These are phyloP conservation scores for Licmophora abbreviata DNA, from an alignment of 108 stramenopile genomes.

Conservation along the genomic window DNA sequence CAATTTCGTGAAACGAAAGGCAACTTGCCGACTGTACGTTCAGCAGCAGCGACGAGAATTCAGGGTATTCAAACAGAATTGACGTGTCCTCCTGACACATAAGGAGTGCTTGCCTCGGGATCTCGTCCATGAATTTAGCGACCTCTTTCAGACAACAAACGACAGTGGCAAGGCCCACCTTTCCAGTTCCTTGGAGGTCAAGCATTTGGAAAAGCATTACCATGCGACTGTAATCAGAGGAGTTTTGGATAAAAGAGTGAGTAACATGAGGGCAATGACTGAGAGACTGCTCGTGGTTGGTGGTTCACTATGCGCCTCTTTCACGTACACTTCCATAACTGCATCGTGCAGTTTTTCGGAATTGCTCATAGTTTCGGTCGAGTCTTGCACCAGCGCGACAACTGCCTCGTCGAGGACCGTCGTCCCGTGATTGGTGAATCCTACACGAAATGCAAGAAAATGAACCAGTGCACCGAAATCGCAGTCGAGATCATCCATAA, in stretches of 20 bases:
- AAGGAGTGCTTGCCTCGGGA: not conserved
- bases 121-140: slow-evolving; percentile 5
- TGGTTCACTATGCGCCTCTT: too few species aligned
- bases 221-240: too few species aligned
- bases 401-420: not conserved
- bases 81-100: not conserved
- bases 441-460: slow-evolving; percentile 4
- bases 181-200: not conserved
- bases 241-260: too few species aligned
- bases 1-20: slow-evolving; percentile 7
- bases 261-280: too few species aligned
- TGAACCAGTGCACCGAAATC: not conserved
- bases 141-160: not conserved
- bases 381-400: slow-evolving; percentile 2
- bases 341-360: too few species aligned
- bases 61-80: not conserved
- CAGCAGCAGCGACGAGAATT: slow-evolving; percentile 5
- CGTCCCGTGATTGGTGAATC: not conserved
- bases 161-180: not conserved
- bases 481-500: slow-evolving; percentile 1
- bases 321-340: too few species aligned
- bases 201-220: not conserved
- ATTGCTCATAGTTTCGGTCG: too few species aligned
- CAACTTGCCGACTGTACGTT: slow-evolving; percentile 3
- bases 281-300: too few species aligned